Conservation (phyloP, 2,329 filamentous ascomycete species). For the Cadophora malorum region DNA sequence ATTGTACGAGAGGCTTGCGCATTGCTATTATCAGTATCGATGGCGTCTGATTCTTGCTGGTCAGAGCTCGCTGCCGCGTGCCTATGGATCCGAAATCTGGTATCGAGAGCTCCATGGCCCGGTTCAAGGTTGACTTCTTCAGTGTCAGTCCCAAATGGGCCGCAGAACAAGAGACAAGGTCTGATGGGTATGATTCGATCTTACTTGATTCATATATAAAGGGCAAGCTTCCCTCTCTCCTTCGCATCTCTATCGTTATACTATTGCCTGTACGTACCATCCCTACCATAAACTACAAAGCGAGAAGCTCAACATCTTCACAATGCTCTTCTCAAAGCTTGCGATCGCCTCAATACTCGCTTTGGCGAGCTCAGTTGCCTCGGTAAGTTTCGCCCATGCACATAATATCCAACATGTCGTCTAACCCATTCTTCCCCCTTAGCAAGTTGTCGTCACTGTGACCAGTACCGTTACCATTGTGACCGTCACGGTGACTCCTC, state of each 20-base stretch:
- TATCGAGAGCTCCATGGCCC: constrained; percentile 8
- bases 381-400: constrained; percentile 13
- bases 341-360: constrained; percentile 23
- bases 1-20: background rate
- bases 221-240: background rate
- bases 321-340: constrained; percentile 26
- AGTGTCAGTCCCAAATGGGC: background rate
- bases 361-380: constrained; percentile 18
- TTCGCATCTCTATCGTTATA: constrained; percentile 3
- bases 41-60: background rate
- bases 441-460: constrained; percentile 30
- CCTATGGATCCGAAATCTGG: constrained; percentile 15
- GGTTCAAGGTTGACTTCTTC: background rate
- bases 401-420: background rate
- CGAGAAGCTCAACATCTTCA: background rate
- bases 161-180: background rate
- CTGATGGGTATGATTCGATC: background rate
- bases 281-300: background rate
- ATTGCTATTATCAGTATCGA: background rate
- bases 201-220: constrained; percentile 13
- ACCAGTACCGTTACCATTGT: constrained; percentile 21
- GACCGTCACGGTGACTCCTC: constrained; percentile 3
- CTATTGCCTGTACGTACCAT: background rate
- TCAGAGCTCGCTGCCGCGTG: constrained; percentile 10
- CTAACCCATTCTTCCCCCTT: background rate